Base-by-base conservation (phyloP, 768 basidiomycete species). In the Hericium coralloides region DNA sequence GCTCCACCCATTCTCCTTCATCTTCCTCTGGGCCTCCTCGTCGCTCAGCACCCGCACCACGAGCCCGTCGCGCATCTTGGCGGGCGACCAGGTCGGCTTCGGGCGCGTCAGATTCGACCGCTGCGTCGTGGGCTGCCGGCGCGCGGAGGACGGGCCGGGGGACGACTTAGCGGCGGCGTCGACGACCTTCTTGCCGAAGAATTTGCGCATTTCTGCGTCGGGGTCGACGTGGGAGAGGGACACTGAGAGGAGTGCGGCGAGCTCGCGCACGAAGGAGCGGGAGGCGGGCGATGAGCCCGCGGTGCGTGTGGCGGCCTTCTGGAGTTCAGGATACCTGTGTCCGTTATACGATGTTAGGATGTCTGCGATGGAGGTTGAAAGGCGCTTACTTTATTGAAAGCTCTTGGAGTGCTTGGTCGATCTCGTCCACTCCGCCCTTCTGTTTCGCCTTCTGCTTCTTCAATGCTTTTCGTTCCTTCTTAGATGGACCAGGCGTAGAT, bases 131-230 rank as follows among this genome's bases (percentile, higher is more conserved):
- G 70, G 71, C 48, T 77, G 76, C 36, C 80, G 70, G 67, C 70
- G 67, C 0, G 68, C 55, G 3, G 76, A 68, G 3, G 73, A 66
- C 20, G 73, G 59, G 14, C 68, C 64, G 1, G 70, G 59, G 1
- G 73, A 62, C 12, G 70, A 61, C 18, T 70, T 68, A 68, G 80
- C 81, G 26, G 76, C 78, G 2, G 86, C 82, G n/a, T 77, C 75
- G 9, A 98, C 80, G 57, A 97, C 94, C 65, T 86, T 89, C 18
- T 90, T 80, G 2, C 95, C 95, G 66, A 99, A 99, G 77, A 98
- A 95, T 60, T 84, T 87, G 55, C 89, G 84, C 72, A 98, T 81
- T 67, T 99, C 97, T 0, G 87, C 87, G 58, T 95, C 93, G 12
- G 85, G 77, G 60, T 98, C 93, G 15, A 99, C 82, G 63, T 92